Conservation (phyloP, 768 basidiomycete genomes). For the Lyophyllum atratum region DNA sequence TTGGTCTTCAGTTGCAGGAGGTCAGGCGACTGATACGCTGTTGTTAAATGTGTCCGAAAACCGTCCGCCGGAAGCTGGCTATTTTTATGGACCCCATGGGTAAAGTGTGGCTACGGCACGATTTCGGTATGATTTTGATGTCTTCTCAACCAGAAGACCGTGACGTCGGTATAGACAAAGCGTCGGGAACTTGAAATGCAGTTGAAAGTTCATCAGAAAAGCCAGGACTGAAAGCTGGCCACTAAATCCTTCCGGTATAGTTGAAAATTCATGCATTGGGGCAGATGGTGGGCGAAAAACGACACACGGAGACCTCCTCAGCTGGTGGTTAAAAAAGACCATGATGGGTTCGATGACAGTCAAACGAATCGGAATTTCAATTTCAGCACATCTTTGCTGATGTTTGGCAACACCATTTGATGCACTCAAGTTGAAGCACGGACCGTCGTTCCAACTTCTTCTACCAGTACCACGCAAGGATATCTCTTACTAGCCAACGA, state of each 20-base stretch:
- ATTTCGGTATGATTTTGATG: neutral
- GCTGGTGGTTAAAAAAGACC: too few species aligned
- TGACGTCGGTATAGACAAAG: neutral
- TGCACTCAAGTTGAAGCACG: neutral
- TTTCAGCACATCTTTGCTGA: neutral
- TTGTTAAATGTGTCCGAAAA: slow-evolving; percentile 4
- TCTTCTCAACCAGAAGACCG: neutral
- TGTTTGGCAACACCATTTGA: neutral
- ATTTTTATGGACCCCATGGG: neutral
- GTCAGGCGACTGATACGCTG: neutral
- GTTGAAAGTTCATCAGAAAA: neutral
- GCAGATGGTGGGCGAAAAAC: too few species aligned
- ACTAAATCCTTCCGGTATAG: too few species aligned
- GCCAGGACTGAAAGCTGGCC: neutral
- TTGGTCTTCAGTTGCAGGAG: neutral
- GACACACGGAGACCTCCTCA: too few species aligned
- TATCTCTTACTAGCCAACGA: neutral
- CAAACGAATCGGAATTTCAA: neutral
- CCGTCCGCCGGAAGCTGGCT: neutral
- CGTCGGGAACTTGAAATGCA: neutral
- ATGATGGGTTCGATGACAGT: neutral
- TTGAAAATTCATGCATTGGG: too few species aligned
- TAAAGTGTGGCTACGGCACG: neutral
- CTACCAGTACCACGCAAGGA: neutral
- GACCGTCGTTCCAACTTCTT: neutral